Evolutionary conservation across 768 basidiomycete species (phyloP), one percentile per base, ranked within the genome.

Genomic region (Boletellus ananiceps): DNA sequence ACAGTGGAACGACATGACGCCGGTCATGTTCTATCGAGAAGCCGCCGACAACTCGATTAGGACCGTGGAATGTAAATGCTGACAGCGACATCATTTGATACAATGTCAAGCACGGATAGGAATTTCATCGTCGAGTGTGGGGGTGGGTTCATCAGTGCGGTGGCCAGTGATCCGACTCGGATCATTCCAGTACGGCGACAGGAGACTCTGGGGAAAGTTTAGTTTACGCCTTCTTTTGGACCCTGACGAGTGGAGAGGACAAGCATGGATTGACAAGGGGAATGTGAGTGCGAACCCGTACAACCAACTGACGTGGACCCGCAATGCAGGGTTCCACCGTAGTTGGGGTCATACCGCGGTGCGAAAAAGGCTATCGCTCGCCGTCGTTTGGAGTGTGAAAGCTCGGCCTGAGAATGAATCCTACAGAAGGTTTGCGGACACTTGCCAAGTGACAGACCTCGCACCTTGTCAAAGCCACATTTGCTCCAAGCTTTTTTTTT

Each of bases 381-480:
- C 29, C 29, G 29, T 29, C 29, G 29, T 29, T 29, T 29, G 29
- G 8, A 4, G 4, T 29, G 40, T 40, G 27, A 8, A 21, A 34
- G 27, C 6, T 16, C 25, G 43, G 57, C 50, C 42, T 41, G 57
- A 7, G 29, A 29, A 29, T 11, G 29, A 29, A 29, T 11, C 8
- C 29, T 29, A 29, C 29, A 29, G 29, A 29, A 11, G 8, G 29
- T 46, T 32, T 33, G 33, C 31, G 16, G 46, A 21, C 8, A 29
- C 29, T 54, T 37, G 21, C n/a, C 40, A 42, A 29, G 29, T 29
- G 29, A 44, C 44, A 37, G 34, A 40, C 16, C 31, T 47, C 23
- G 19, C 12, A 19, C 33, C 40, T 42, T 57, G 55, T 57, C 58
- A 40, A 41, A 38, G 16, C 38, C 33, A 13, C 15, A 31, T 35